Conservation (phyloP, 176 grass and related monocot genomes). For the Oryza coarctata region DNA sequence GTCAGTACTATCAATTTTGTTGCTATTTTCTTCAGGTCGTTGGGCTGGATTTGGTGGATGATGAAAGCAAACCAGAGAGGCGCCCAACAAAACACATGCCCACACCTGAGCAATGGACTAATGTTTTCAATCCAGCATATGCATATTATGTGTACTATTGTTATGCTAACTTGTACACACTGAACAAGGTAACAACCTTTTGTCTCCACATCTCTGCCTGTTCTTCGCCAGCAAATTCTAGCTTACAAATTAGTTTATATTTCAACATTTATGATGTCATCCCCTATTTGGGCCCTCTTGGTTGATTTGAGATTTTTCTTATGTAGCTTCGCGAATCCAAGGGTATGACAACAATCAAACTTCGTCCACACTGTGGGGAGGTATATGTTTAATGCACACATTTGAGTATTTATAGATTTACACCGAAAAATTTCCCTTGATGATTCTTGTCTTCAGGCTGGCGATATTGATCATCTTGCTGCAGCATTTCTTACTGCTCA, state of each 20-base stretch:
- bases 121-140: constrained; percentile 92
- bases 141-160: constrained; percentile 96
- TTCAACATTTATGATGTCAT: constrained; percentile 22
- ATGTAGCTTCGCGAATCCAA: constrained; percentile 83
- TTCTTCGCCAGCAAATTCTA: not conserved
- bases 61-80: constrained; percentile 99
- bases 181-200: constrained; percentile 69
- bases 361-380: constrained; percentile 93
- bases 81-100: constrained; percentile 95
- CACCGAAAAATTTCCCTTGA: constrained; percentile 17
- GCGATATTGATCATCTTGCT: constrained; percentile 88
- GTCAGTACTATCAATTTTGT: not conserved
- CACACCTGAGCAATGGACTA: constrained; percentile 84
- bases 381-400: constrained; percentile 33
- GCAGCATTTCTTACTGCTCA: constrained; percentile 78
- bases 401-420: constrained; percentile 1
- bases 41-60: constrained; percentile 97
- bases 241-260: not conserved
- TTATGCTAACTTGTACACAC: constrained; percentile 85
- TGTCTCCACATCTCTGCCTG: not conserved
- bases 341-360: constrained; percentile 91
- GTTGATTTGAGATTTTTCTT: constrained; percentile 39
- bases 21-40: constrained; percentile 61
- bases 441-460: constrained; percentile 65
- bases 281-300: not conserved